Conservation (phyloP, 2,329 filamentous ascomycete species). For the Furcasterigmium furcatum region DNA sequence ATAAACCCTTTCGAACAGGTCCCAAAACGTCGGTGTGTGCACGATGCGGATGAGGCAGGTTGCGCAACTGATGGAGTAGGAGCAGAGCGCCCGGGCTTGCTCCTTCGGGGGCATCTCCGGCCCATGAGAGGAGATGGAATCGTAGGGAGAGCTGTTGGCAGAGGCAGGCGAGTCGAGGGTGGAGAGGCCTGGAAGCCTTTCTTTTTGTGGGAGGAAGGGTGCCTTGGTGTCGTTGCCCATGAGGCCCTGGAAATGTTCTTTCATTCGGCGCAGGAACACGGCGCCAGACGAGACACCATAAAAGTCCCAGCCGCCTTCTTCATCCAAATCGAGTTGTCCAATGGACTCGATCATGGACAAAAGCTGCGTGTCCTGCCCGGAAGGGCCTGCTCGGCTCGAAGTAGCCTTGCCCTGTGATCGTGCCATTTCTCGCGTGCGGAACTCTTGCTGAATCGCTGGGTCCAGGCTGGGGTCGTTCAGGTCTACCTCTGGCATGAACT, state of each 20-base stretch:
- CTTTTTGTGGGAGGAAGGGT: slow-evolving; percentile 53
- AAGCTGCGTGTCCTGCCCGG: slow-evolving; percentile 65
- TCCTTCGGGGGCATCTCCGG: slow-evolving; percentile 69
- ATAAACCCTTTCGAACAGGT: slow-evolving; percentile 75
- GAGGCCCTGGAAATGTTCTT: slow-evolving; percentile 79
- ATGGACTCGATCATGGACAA: slow-evolving; percentile 95
- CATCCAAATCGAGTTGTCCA: slow-evolving; percentile 86
- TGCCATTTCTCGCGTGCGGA: slow-evolving; percentile 51
- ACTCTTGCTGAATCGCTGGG: slow-evolving; percentile 68
- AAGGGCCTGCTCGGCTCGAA: slow-evolving; percentile 23
- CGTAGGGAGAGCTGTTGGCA: slow-evolving; percentile 60
- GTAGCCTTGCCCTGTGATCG: slow-evolving; percentile 41
- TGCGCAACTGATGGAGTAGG: slow-evolving; percentile 53
- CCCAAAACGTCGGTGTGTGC: slow-evolving; percentile 78
- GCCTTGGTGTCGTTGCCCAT: slow-evolving; percentile 59
- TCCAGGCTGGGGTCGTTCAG: slow-evolving; percentile 83
- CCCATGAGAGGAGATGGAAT: slow-evolving; percentile 47
- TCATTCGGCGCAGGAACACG: slow-evolving; percentile 83
- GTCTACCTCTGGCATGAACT: slow-evolving; percentile 80
- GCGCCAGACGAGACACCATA: slow-evolving; percentile 90
- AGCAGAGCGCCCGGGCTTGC: slow-evolving; percentile 48
- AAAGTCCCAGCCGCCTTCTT: slow-evolving; percentile 91
- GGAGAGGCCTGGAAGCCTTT: slow-evolving; percentile 43
- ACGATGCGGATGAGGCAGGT: slow-evolving; percentile 66
- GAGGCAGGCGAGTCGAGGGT: slow-evolving; percentile 70